Evolutionary conservation across 768 basidiomycete species (phyloP).

Genomic region (Hygrocybe coccinea): DNA sequence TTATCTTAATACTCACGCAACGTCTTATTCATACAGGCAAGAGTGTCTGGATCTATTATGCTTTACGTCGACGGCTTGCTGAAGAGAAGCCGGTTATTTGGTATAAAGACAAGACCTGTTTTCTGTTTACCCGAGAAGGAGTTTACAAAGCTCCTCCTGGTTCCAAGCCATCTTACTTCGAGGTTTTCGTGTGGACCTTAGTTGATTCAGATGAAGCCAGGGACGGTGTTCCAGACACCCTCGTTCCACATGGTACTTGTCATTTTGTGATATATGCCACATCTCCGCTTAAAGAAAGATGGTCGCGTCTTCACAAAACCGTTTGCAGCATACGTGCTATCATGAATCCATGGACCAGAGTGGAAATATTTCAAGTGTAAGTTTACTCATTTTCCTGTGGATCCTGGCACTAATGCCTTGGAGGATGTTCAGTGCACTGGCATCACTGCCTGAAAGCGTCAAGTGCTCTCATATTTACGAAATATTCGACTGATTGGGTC

Average conservation of each 20-base stretch:
- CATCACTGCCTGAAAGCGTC: too few relatives aligned
- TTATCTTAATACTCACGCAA: background rate
- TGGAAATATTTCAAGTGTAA: constrained; percentile 13
- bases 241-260: background rate
- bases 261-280: too few relatives aligned
- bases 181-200: constrained; percentile 7
- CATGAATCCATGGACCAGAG: constrained; percentile 16
- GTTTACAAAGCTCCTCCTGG: constrained; percentile 11
- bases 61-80: too few relatives aligned
- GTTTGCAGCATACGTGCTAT: constrained; percentile 9
- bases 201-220: constrained; percentile 5
- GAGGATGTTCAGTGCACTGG: too few relatives aligned
- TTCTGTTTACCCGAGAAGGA: constrained; percentile 13
- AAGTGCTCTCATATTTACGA: too few relatives aligned
- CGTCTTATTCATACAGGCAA: constrained; percentile 12
- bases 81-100: too few relatives aligned
- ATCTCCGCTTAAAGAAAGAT: constrained; percentile 10
- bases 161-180: constrained; percentile 3
- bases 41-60: too few relatives aligned
- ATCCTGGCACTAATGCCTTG: too few relatives aligned
- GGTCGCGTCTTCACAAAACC: constrained; percentile 10
- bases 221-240: constrained; percentile 5
- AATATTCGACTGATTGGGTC: too few relatives aligned
- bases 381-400: too few relatives aligned
- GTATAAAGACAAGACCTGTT: too few relatives aligned